A percentile compares a stretch with the other conserved stretches of the same genome.
Conservation (phyloP, 1,284 basidiomycete species). For the Fomitopsis palustris region DNA sequence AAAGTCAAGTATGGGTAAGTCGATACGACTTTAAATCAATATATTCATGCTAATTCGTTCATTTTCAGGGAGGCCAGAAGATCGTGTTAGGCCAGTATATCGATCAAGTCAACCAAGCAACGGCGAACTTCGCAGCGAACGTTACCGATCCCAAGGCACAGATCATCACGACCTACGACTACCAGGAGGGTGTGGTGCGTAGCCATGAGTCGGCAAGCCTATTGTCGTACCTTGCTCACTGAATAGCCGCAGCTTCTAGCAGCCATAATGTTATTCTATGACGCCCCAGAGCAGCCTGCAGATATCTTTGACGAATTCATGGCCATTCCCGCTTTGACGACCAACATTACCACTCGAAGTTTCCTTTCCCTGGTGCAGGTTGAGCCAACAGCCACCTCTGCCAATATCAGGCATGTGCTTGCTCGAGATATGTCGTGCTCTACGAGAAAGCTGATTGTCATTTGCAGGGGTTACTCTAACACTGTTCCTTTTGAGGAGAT, state of each 20-base stretch:
- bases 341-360: slow-evolving; percentile 32
- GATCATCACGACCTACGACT: slow-evolving; percentile 52
- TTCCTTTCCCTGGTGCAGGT: slow-evolving; percentile 37
- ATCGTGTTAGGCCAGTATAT: slow-evolving; percentile 33
- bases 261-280: slow-evolving; percentile 37
- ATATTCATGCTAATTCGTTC: not conserved
- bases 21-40: not conserved
- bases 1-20: slow-evolving; percentile 56
- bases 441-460: not conserved
- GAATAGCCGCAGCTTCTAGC: slow-evolving; percentile 17
- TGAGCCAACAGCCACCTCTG: slow-evolving; percentile 38
- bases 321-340: slow-evolving; percentile 27
- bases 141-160: slow-evolving; percentile 58
- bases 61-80: slow-evolving; percentile 49
- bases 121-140: slow-evolving; percentile 42
- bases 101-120: slow-evolving; percentile 40
- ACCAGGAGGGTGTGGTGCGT: slow-evolving; percentile 36
- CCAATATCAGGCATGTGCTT: slow-evolving; percentile 28
- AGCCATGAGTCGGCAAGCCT: not conserved
- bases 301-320: slow-evolving; percentile 43
- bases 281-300: slow-evolving; percentile 35
- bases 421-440: not conserved
- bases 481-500: slow-evolving; percentile 43
- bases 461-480: slow-evolving; percentile 42
- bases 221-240: not conserved